Percentiles rank a stretch among this genome's conserved stretches.
Conservation (phyloP, 306 rosid genomes). For the Neltuma alba region DNA sequence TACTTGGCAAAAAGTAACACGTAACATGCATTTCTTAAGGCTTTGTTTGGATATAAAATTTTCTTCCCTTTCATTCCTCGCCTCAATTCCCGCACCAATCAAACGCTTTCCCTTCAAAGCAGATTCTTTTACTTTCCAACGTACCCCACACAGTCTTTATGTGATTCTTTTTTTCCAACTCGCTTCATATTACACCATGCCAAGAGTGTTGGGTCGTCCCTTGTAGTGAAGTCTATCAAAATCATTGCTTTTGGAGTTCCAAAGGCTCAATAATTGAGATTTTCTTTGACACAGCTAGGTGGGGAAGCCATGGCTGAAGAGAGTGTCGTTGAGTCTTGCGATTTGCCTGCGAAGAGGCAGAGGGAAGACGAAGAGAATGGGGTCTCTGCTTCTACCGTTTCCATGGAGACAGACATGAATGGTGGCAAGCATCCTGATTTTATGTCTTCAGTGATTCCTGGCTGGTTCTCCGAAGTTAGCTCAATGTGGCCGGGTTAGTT, state of each 20-base stretch:
- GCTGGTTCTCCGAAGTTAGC: conserved; percentile 99
- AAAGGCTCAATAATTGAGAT: not conserved
- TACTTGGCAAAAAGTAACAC: conserved; percentile 13
- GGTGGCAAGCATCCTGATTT: conserved; percentile 40
- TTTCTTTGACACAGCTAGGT: not conserved
- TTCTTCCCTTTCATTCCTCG: not conserved
- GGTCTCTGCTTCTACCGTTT: conserved; percentile 36
- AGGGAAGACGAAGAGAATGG: conserved; percentile 65
- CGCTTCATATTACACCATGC: not conserved
- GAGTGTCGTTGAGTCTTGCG: conserved; percentile 34
- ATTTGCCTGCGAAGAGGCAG: conserved; percentile 64
- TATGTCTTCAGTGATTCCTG: conserved; percentile 76
- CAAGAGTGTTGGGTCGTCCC: not conserved
- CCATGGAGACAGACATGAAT: conserved; percentile 39
- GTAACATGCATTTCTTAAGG: conserved; percentile 14
- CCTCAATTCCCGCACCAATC: not conserved
- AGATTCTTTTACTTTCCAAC: conserved; percentile 5
- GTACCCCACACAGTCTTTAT: conserved; percentile 11
- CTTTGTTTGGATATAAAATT: conserved; percentile 1
- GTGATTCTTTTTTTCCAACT: not conserved
- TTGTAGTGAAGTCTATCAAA: not conserved
- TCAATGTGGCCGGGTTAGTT: conserved; percentile 99
- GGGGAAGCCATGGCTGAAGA: conserved; percentile 60
- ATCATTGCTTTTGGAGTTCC: not conserved
- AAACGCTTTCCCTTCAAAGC: not conserved